Base-by-base conservation (phyloP, 768 basidiomycete genomes). In the Suillus cothurnatus region DNA sequence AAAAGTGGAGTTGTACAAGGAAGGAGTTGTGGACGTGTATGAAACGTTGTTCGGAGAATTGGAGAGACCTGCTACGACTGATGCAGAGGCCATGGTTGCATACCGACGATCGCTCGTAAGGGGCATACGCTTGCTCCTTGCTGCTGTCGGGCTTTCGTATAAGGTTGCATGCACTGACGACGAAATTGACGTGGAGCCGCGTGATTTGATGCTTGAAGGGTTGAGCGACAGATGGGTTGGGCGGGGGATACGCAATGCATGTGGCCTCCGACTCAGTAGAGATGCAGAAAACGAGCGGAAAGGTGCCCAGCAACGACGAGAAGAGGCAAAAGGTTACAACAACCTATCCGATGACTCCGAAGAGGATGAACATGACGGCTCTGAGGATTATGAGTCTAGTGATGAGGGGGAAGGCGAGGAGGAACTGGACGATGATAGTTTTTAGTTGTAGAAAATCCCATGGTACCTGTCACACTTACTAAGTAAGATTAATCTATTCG, bases 171-270 rank as follows among this genome's bases (percentile, higher is more conserved):
- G 67, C n/a, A 57, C 56, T 39, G 61, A 67, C 17, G 52, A 65
- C 3, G 69, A 71, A 57, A 19, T 0, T 2, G 65, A 68, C 23
- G 15, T 15, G 2, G 0, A 15, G 6, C 64, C 62, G 0, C 43
- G 21, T n/a, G 0, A 4, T 3, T 45, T 19, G 36, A 63, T 41
- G 28, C 41, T 71, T 34, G 70, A 69, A 45, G 68, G 63, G 12
- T 38, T 71, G 47, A 23, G n/a, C 4, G 66, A 69, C 49, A 50
- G 43, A n/a, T 71, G 59, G 68, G 61, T 67, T 8, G 64, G 64
- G 28, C 52, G 68, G 1, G 68, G 66, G 23, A 65, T 71, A 56
- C 61, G 62, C 47, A 57, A 31, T 17, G 68, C 68, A 2, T 71
- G 67, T 36, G 68, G 68, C 5, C 62, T 71, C 14, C 68, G 66